Conservation (phyloP, 768 basidiomycete genomes). For the Leucosporidium yakuticum region DNA sequence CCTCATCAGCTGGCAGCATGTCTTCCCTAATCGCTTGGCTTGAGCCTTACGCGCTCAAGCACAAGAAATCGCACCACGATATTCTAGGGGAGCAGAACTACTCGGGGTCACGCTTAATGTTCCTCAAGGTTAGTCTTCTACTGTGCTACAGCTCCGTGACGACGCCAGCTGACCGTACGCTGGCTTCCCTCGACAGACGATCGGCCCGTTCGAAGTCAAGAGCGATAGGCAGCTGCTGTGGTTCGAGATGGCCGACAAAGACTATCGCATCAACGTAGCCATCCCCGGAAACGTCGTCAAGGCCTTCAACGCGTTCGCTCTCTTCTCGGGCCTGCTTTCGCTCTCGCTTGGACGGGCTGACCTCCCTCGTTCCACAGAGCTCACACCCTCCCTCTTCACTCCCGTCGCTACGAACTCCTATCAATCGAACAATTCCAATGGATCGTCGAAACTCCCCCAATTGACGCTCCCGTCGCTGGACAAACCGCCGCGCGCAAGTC, state of each 20-base stretch:
- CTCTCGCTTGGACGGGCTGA: background rate
- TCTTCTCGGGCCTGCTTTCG: background rate
- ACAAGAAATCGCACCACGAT: background rate
- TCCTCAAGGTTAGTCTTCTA: background rate
- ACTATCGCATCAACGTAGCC: constrained; percentile 10
- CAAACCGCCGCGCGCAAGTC: background rate
- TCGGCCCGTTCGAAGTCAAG: background rate
- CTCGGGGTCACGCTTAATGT: background rate
- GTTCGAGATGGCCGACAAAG: constrained; percentile 11
- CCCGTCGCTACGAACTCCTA: background rate
- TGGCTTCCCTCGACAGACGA: background rate
- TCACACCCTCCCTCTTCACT: background rate
- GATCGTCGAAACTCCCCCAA: background rate
- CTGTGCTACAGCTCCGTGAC: too few species aligned
- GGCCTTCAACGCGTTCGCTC: constrained; percentile 1
- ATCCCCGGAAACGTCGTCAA: background rate
- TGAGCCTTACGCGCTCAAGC: background rate
- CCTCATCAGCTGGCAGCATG: too few species aligned
- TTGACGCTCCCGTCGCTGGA: background rate
- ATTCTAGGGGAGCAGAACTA: background rate
- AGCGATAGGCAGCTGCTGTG: background rate
- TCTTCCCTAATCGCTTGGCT: constrained; percentile 1
- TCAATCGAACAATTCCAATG: background rate
- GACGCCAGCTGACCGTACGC: background rate
- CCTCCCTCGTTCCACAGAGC: background rate